Percentiles rank a stretch among this genome's conserved stretches.
Conservation (phyloP, 345 rosid species). For the Trapa bicornis region DNA sequence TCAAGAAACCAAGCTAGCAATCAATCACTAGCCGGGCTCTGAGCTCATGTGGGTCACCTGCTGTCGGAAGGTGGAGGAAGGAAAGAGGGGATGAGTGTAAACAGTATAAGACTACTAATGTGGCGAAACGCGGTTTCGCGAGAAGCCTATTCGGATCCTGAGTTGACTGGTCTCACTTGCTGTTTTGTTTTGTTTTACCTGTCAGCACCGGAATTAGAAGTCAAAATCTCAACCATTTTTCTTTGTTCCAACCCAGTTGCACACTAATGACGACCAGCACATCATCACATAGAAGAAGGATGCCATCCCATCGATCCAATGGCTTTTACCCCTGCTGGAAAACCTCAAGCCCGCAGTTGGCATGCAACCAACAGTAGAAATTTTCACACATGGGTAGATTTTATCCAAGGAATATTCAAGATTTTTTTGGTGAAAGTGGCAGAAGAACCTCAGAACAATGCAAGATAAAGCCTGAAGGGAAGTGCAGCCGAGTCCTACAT, state of each 20-base stretch:
- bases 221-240: background rate
- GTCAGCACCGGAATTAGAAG: background rate
- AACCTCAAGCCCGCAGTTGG: background rate
- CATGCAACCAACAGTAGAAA: background rate
- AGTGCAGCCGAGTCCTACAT: no score
- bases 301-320: no score
- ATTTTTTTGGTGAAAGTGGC: no score
- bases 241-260: constrained; percentile 1
- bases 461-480: no score
- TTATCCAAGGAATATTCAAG: no score
- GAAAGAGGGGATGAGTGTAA: constrained; percentile 14
- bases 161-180: constrained; percentile 42
- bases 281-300: background rate
- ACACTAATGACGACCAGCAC: constrained; percentile 1
- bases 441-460: no score
- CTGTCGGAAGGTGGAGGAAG: background rate
- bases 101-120: background rate
- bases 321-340: background rate
- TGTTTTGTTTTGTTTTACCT: background rate
- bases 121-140: constrained; percentile 34
- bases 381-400: no score
- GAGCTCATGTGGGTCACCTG: background rate
- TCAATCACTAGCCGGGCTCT: background rate
- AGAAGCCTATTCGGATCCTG: constrained; percentile 13
- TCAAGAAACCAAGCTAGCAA: constrained; percentile 1